Percentiles rank a stretch among this genome's conserved stretches.
Evolutionary conservation across 345 rosid genomes (phyloP).

Genomic region (Lepidium sativum): DNA sequence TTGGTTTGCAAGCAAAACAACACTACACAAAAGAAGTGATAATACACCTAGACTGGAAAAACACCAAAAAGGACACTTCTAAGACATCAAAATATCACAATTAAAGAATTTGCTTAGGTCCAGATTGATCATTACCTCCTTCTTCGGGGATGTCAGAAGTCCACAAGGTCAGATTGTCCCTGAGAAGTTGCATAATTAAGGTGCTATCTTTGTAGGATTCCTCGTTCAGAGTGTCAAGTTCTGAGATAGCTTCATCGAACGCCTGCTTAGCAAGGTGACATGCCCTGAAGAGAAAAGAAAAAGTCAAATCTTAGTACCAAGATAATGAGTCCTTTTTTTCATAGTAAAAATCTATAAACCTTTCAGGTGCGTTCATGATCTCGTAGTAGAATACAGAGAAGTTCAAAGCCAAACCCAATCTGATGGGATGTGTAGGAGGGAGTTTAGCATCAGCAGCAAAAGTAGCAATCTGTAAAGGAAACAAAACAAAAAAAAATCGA

Average conservation of each 20-base stretch:
- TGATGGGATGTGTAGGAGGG: constrained; percentile 61
- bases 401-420: constrained; percentile 71
- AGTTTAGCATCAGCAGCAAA: constrained; percentile 51
- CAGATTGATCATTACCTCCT: constrained; percentile 37
- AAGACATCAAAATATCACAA: neutral
- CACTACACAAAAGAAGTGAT: neutral
- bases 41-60: neutral
- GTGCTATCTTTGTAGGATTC: constrained; percentile 78
- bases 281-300: constrained; percentile 34
- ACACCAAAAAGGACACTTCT: neutral
- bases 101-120: neutral
- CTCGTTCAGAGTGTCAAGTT: constrained; percentile 58
- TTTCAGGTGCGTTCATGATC: constrained; percentile 69
- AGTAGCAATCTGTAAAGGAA: constrained; percentile 43
- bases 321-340: neutral
- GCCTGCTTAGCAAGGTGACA: constrained; percentile 69
- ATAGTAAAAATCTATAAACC: constrained; percentile 27
- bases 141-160: constrained; percentile 65
- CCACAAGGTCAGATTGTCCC: constrained; percentile 77
- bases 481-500: neutral
- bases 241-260: constrained; percentile 67
- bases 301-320: neutral
- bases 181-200: constrained; percentile 61
- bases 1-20: neutral
- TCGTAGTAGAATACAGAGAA: constrained; percentile 75